Evolutionary conservation across 495 filamentous ascomycete genomes (phyloP), one percentile per base, ranked within the genome.

Genomic region (Hyaloscypha hepaticicola): DNA sequence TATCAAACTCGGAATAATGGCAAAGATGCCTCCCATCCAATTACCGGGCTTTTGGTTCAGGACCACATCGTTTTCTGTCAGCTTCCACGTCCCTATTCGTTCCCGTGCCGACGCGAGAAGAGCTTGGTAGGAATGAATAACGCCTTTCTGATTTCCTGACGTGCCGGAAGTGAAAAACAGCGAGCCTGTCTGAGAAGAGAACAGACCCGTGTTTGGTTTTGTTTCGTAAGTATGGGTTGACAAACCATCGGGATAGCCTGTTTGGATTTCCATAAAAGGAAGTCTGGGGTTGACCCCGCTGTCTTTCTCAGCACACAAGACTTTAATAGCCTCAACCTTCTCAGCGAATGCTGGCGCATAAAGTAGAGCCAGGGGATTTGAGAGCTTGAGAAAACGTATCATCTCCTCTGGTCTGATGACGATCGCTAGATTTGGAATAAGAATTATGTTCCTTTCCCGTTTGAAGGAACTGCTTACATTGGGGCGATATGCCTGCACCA

Each of bases 401-500:
- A 64, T 58, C 55, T 64, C 62, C 38, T 64, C 62, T 33, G 62
- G 62, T 64, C 62, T 64, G 19, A 64, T 64, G 7, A 58, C 62
- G 29, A 64, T 64, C 22, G 62, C 62, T 64, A 50, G 24, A 58
- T 26, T 21, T 63, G 48, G 28, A 58, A 50, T 64, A 22, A 58
- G 53, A 24, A 27, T 64, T 12, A 64, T 31, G 22, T 27, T 57
- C 28, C 53, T 2, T 6, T 64, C 38, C 21, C 16, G 26, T 26
- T n/a, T 4, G n/a, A 21, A 28, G 48, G 24, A 45, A 29, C 21
- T 33, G 11, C 48, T 65, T 60, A 65, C 63, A 65, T 29, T 65
- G 63, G 26, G 63, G 27, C 22, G 63, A 60, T 9, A 66, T 52
- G 22, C 16, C 64, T 34, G 64, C 64, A 1, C 64, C 64, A 24